Conservation (phyloP, 2,329 filamentous ascomycete genomes). For the Alternaria rosae region DNA sequence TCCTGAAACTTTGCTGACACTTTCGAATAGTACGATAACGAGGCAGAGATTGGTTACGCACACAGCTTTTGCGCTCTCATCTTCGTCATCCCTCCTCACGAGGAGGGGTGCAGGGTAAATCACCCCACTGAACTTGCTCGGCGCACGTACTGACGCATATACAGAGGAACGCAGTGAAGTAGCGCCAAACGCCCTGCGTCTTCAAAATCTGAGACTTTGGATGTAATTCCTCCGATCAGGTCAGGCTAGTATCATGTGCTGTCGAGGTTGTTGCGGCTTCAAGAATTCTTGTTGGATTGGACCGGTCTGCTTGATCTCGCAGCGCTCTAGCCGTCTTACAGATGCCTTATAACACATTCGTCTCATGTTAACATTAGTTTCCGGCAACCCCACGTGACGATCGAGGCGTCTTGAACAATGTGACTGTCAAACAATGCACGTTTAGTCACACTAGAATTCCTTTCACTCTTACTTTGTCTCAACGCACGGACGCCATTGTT, state of each 20-base stretch:
- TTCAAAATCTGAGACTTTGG: too few species aligned
- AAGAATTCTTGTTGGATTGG: too few species aligned
- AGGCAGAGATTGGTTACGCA: background rate
- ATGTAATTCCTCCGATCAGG: too few species aligned
- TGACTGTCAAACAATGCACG: background rate
- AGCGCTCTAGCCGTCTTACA: background rate
- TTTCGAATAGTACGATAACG: slow-evolving; percentile 26
- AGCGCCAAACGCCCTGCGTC: too few species aligned
- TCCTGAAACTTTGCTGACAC: background rate
- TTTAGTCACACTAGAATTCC: background rate
- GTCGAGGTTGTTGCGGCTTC: too few species aligned
- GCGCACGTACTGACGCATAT: background rate
- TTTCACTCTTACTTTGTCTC: background rate
- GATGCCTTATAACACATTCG: background rate
- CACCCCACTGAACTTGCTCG: background rate
- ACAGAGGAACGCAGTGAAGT: background rate
- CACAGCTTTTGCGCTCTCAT: slow-evolving; percentile 26
- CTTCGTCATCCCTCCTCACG: slow-evolving; percentile 14
- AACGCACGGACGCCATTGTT: background rate
- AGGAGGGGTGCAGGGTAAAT: background rate
- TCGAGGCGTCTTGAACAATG: background rate
- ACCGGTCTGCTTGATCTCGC: background rate
- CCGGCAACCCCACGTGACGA: background rate
- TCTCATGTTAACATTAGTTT: background rate
- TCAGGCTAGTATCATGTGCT: too few species aligned